phyloP scores from a whole-genome alignment of 1,284 basidiomycete genomes.

The Leccinum pachyderme region DNA sequence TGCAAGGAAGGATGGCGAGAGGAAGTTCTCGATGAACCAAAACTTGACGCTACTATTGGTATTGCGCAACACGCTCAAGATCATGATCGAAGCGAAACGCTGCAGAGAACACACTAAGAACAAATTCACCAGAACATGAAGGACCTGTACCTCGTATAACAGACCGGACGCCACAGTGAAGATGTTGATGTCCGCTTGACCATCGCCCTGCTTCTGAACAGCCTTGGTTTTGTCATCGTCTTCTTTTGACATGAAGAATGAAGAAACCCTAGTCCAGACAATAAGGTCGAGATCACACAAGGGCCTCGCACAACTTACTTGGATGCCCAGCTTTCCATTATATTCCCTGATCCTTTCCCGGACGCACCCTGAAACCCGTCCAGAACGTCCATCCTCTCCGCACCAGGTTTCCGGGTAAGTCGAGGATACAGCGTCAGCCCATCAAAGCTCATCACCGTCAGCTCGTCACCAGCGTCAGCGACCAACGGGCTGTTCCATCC shows the following conservation, averaged over 20 bases:
- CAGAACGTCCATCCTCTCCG: slow-evolving; percentile 81
- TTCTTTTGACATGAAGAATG: slow-evolving; percentile 45
- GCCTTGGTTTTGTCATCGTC: slow-evolving; percentile 5
- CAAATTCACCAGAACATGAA: neutral
- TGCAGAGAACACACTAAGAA: slow-evolving; percentile 34
- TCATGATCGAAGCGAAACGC: slow-evolving; percentile 99
- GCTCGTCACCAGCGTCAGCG: slow-evolving; percentile 60
- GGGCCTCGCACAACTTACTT: slow-evolving; percentile 39
- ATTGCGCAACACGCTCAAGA: slow-evolving; percentile 91
- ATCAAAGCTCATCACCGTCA: slow-evolving; percentile 84
- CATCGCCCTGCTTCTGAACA: slow-evolving; percentile 19
- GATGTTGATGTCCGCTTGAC: slow-evolving; percentile 92
- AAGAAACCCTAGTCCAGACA: slow-evolving; percentile 45
- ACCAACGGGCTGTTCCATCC: slow-evolving; percentile 80
- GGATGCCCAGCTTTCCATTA: slow-evolving; percentile 48
- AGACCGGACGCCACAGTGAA: slow-evolving; percentile 98
- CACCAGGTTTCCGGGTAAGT: slow-evolving; percentile 68
- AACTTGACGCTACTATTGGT: slow-evolving; percentile 95
- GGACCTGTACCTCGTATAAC: slow-evolving; percentile 78
- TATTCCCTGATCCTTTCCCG: slow-evolving; percentile 31
- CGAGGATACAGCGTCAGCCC: slow-evolving; percentile 88
- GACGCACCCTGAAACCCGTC: slow-evolving; percentile 41
- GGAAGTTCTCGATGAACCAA: slow-evolving; percentile 99
- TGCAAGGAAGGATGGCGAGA: slow-evolving; percentile 95
- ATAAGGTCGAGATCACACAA: slow-evolving; percentile 3